These are phyloP conservation scores for Xylaria sp. DNA, from an alignment of 2,329 filamentous ascomycete species.

Conservation along the genomic window DNA sequence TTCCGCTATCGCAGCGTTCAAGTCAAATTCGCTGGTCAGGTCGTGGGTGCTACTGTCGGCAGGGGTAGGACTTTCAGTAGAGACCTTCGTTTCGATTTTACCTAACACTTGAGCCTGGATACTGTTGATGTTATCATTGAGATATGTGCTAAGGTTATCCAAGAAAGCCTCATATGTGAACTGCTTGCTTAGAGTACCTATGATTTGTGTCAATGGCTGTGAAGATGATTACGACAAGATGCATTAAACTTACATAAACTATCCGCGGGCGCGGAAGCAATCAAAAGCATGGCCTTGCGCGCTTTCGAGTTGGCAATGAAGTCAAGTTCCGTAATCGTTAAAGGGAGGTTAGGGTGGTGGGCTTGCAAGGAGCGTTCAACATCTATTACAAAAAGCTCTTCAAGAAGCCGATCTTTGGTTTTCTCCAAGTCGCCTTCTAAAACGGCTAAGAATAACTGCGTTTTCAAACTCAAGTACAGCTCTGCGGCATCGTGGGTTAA, in stretches of 20 bases:
- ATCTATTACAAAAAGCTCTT: conserved; percentile 46
- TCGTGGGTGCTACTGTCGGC: conserved; percentile 37
- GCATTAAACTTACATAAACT: conserved; percentile 44
- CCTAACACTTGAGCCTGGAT: conserved; percentile 46
- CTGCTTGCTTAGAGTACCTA: conserved; percentile 46
- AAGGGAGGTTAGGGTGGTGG: conserved; percentile 44
- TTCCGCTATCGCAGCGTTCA: conserved; percentile 49
- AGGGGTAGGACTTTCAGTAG: conserved; percentile 38
- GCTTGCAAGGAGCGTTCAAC: conserved; percentile 44
- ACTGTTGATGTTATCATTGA: conserved; percentile 48
- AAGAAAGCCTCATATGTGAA: conserved; percentile 50
- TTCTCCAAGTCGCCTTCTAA: conserved; percentile 46
- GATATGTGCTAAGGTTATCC: conserved; percentile 47
- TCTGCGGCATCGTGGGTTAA: conserved; percentile 48
- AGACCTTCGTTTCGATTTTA: conserved; percentile 39
- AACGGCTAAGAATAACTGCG: conserved; percentile 48
- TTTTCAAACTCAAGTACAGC: conserved; percentile 48
- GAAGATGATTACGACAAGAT: not conserved
- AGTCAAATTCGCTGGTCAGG: conserved; percentile 45
- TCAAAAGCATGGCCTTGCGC: conserved; percentile 46
- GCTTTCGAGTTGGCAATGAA: conserved; percentile 45
- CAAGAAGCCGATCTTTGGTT: conserved; percentile 43
- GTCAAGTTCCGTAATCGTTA: conserved; percentile 43
- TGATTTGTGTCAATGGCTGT: conserved; percentile 30
- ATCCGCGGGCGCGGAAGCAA: conserved; percentile 42